Evolutionary conservation across 345 rosid genomes (phyloP), one percentile per base, ranked within the genome.

Genomic region (Passiflora organensis): DNA sequence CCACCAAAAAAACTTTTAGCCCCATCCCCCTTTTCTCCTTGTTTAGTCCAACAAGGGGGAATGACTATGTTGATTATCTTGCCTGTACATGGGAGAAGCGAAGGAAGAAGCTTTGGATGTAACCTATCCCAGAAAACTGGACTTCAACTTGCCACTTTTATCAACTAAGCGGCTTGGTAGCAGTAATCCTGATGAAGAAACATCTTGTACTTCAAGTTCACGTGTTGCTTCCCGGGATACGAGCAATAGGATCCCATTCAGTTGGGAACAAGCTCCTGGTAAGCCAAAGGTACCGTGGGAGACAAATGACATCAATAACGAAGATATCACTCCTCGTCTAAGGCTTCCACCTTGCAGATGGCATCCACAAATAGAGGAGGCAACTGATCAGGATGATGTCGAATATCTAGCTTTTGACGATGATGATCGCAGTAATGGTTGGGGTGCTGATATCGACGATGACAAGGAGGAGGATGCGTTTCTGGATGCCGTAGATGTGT

Each of bases 201-300:
- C 66, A 10, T 53, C 56, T 1, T 37, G 12, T 42, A 51, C 37
- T 15, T 39, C 65, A 15, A 66, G 38, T 39, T 62, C 74, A 12
- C 66, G 17, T 3, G 28, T 39, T 15, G 51, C 51, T 19, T 59
- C 52, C 2, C 68, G 56, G 43, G 66, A 69, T 45, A 13, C 74
- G 6, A 62, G 77, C 2, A 45, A 70, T 6, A 57, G 83, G 51
- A 74, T 91, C 48, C 98, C 96, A 0, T 88, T 91, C 59, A 82
- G 83, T 22, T 88, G 98, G 96, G 98, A 91, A 67, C 78, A 76
- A 14, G 71, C 80, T 67, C 95, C 98, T 0, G 98, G 96, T 2
- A 73, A 65, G 78, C 98, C 95, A 39, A 86, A 81, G 62, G 3
- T 41, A 9, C 62, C 72, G 43, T 19, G 14, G 6, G 56, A 53